Conservation (phyloP, 495 filamentous ascomycete species). For the Aspergillus nanangensis region DNA sequence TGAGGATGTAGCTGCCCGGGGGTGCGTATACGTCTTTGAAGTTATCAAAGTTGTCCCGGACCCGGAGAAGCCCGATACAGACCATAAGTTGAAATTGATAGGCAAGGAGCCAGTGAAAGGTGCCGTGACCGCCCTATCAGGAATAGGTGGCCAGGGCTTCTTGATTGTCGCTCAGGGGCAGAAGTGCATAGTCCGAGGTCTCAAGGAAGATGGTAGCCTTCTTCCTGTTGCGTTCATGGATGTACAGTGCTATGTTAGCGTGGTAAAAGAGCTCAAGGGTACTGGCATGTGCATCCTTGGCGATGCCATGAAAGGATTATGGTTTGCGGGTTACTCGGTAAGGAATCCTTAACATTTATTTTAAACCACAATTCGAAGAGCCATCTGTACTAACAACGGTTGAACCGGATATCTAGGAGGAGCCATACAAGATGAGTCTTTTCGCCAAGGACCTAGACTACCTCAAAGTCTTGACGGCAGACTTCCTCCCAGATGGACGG, state of each 20-base stretch:
- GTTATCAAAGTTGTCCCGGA: conserved; percentile 87
- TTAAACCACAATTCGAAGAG: background rate
- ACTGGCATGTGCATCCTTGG: conserved; percentile 81
- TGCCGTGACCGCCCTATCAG: conserved; percentile 83
- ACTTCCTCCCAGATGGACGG: conserved; percentile 83
- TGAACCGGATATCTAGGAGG: conserved; percentile 51
- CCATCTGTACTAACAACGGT: conserved; percentile 1
- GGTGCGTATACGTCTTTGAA: conserved; percentile 88
- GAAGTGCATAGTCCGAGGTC: conserved; percentile 91
- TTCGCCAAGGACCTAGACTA: conserved; percentile 79
- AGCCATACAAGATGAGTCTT: conserved; percentile 92
- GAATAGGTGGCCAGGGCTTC: conserved; percentile 88
- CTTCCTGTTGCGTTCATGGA: conserved; percentile 97
- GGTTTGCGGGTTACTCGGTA: conserved; percentile 91
- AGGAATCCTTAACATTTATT: conserved; percentile 6
- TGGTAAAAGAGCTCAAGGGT: conserved; percentile 72
- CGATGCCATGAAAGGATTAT: conserved; percentile 88
- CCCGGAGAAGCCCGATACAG: conserved; percentile 77
- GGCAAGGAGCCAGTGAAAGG: conserved; percentile 89
- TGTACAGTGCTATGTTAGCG: conserved; percentile 85
- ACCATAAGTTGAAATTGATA: conserved; percentile 77
- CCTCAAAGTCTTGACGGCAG: conserved; percentile 74
- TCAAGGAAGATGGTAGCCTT: conserved; percentile 90
- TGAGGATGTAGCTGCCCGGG: conserved; percentile 80
- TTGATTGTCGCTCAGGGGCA: conserved; percentile 91